Evolutionary conservation across 805 yeast genomes (phyloP), one percentile per base, ranked within the genome.

Genomic region (Torulaspora microellipsoides): DNA sequence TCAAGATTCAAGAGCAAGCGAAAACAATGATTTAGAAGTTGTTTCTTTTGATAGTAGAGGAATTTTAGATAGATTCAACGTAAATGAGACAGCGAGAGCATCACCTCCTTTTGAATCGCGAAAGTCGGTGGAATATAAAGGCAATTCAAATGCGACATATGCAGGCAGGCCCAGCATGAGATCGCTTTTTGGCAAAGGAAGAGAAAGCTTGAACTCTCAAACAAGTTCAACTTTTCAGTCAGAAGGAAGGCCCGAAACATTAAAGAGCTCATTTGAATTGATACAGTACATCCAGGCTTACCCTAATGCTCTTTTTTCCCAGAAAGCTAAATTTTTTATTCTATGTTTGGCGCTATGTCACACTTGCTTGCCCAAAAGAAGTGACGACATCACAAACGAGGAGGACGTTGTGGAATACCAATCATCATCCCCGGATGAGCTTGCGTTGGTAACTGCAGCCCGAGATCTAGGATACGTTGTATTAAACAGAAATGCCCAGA

Each of bases 391-490:
- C 9, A 13, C 17, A 32, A 43, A 41, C 6, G 46, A 35, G 20
- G 76, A 69, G 34, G 80, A 72, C 15, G 69, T 72, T 15, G 77
- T 89, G 17, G 81, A 79, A 44, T 93, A 93, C 56, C 97, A 91
- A 60, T 87, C 98, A 0, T 81, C 98, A 0, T 90, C 97, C 0
- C 99, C 99, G 0, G 99, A 93, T 66, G 99, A 93, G 62, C 66
- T 90, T 38, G 99, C 99, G 0, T 68, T 93, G 27, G 91, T 93
- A 2, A 79, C 83, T 36, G 99, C 98, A 1, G 99, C 99, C 0
- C 75, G 96, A 53, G 99, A 93, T 59, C 73, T 93, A 72, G 99
- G 99, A 0, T 93, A 73, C 62, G 80, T 90, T n/a, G 85, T 90
- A 7, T 73, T 70, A 44, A 88, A 86, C 46, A 77, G 85, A 42